Evolutionary conservation across 257 asterid genomes (phyloP).

Genomic region (Ophiorrhiza pumila): DNA sequence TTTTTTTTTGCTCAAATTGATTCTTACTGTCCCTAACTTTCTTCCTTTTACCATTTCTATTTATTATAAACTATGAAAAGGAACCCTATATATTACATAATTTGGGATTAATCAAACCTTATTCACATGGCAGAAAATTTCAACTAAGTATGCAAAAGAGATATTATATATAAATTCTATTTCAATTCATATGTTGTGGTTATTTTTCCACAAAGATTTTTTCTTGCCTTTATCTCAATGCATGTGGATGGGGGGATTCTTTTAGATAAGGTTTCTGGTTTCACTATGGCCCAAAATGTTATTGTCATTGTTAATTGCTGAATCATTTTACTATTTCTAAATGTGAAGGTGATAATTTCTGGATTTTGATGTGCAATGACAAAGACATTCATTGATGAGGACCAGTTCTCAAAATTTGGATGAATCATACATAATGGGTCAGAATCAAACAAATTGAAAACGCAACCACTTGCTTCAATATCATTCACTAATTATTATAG

Average conservation of each 20-base stretch:
- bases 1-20: no score
- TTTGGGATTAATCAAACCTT: no score
- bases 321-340: background rate
- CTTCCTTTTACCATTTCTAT: no score
- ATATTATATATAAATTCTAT: no score
- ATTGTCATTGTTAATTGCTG: background rate
- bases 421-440: background rate
- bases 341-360: background rate
- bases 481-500: background rate
- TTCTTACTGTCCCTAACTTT: no score
- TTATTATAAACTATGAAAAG: no score
- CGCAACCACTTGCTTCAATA: background rate
- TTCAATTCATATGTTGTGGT: conserved; percentile 2
- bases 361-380: conserved; percentile 8
- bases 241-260: conserved; percentile 20
- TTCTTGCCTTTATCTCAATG: conserved; percentile 1
- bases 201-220: background rate
- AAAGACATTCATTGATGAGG: background rate
- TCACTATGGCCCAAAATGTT: conserved; percentile 4
- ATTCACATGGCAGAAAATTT: no score
- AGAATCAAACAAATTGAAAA: background rate
- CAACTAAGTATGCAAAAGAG: no score
- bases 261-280: conserved; percentile 12
- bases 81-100: no score
- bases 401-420: conserved; percentile 1